Evolutionary conservation across 768 basidiomycete species (phyloP).

Genomic region (Tylopilus plumbeoviolaceoides): DNA sequence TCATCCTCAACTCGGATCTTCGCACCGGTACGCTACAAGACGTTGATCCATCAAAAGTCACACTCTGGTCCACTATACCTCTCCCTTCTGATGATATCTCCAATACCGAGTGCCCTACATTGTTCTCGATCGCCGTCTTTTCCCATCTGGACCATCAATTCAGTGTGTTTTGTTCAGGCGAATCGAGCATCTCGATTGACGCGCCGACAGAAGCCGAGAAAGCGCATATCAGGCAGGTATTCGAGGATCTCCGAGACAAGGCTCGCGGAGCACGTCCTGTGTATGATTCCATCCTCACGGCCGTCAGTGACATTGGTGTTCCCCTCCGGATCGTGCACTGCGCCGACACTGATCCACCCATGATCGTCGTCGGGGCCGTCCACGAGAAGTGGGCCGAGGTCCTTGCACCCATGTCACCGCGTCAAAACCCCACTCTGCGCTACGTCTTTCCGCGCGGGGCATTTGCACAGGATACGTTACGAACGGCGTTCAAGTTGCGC

Average conservation of each 20-base stretch:
- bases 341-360: slow-evolving; percentile 6
- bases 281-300: slow-evolving; percentile 5
- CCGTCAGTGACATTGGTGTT: background rate
- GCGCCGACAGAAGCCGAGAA: slow-evolving; percentile 5
- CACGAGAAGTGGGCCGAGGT: slow-evolving; percentile 8
- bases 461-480: background rate
- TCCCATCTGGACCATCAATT: slow-evolving; percentile 12
- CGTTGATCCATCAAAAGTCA: slow-evolving; percentile 14
- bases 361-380: slow-evolving; percentile 7
- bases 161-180: slow-evolving; percentile 17
- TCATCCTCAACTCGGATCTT: slow-evolving; percentile 15
- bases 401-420: slow-evolving; percentile 7
- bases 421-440: background rate
- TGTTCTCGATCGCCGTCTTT: slow-evolving; percentile 20
- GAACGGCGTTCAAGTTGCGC: background rate
- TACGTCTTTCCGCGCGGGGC: slow-evolving; percentile 4
- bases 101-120: background rate
- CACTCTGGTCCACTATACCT: slow-evolving; percentile 19
- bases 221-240: slow-evolving; percentile 14
- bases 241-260: slow-evolving; percentile 7
- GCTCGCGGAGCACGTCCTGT: background rate
- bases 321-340: background rate
- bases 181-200: background rate
- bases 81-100: background rate
- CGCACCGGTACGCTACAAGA: slow-evolving; percentile 10